Evolutionary conservation across 805 yeast species (phyloP), one percentile per base, ranked within the genome.

Genomic region (Wickerhamia fluorescens): DNA sequence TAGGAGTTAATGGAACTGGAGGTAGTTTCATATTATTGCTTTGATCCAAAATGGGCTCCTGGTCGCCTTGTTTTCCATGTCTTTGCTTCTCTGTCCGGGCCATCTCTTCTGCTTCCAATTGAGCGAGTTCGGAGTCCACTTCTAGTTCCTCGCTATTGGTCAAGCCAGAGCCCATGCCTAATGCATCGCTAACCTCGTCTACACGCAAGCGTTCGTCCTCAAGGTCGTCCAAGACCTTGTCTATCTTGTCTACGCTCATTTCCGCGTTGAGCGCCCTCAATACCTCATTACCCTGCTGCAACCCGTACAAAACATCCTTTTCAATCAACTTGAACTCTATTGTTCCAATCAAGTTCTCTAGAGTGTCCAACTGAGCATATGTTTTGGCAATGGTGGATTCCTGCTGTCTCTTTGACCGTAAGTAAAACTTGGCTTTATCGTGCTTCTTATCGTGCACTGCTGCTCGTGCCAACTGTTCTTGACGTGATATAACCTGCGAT

Each of bases 321-420:
- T 92, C 97, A 18, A 92, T 77, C 34, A 85, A 58, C 45, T 94
- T 89, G 58, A 86, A 87, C 54, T 92, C 97, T 20, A 92, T 81
- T 7, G 78, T 78, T 14, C 76, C 71, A 6, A 85, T 80, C 51
- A 92, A 69, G 35, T 74, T 71, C 51, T 89, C 96, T 20, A 92
- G 54, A 21, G 82, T 80, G 33, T 77, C 79, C 17, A 88, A 61
- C 54, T 92, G 98, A 24, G 70, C 74, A 21, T 77, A 80, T 0
- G 95, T 80, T 40, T 78, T 79, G 14, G 59, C 58, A 3, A 89
- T 58, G n/a, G 82, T 57, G 20, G 73, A 68, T 41, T 81, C 75
- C 53, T 92, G 97, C 47, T 83, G 87, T 49, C 86, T 88, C 42
- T 81, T 75, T 51, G 81, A 73, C 44, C 82, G 68, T 35, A 92